These are phyloP conservation scores for Tetracladium setigerum DNA, from an alignment of 495 filamentous ascomycete genomes.

Conservation along the genomic window DNA sequence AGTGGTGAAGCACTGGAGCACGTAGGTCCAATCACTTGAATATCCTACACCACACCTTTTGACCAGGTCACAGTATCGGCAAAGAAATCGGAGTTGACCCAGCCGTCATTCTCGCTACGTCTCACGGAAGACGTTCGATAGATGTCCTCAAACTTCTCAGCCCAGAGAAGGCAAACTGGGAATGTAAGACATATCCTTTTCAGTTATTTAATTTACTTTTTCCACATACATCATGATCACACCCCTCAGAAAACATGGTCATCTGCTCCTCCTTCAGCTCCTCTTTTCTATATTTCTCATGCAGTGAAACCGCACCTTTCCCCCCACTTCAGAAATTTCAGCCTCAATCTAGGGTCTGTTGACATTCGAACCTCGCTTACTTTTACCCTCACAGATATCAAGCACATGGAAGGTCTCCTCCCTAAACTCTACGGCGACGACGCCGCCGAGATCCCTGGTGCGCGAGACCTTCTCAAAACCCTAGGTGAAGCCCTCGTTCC, in stretches of 20 bases:
- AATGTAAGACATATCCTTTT: constrained; percentile 54
- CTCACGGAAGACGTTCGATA: constrained; percentile 81
- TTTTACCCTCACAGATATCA: constrained; percentile 52
- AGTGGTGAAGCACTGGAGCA: constrained; percentile 87
- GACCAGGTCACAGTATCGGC: constrained; percentile 53
- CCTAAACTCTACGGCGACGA: constrained; percentile 68
- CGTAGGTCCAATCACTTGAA: constrained; percentile 39
- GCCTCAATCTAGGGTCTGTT: background rate
- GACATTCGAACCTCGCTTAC: background rate
- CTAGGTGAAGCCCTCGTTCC: constrained; percentile 42
- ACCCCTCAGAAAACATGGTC: background rate
- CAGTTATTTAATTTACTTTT: background rate
- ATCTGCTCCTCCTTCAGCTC: background rate
- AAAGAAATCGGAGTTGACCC: constrained; percentile 78
- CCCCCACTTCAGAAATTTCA: background rate
- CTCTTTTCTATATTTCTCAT: background rate
- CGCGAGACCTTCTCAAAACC: constrained; percentile 32
- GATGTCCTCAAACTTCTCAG: constrained; percentile 70
- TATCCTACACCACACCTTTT: background rate
- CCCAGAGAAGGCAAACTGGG: constrained; percentile 78
- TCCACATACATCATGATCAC: background rate
- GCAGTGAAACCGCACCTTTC: background rate
- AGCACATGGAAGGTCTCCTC: constrained; percentile 66
- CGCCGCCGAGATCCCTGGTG: constrained; percentile 55
- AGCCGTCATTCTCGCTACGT: constrained; percentile 73